Conservation (phyloP, 257 asterid species). For the Ilex aquifolium region DNA sequence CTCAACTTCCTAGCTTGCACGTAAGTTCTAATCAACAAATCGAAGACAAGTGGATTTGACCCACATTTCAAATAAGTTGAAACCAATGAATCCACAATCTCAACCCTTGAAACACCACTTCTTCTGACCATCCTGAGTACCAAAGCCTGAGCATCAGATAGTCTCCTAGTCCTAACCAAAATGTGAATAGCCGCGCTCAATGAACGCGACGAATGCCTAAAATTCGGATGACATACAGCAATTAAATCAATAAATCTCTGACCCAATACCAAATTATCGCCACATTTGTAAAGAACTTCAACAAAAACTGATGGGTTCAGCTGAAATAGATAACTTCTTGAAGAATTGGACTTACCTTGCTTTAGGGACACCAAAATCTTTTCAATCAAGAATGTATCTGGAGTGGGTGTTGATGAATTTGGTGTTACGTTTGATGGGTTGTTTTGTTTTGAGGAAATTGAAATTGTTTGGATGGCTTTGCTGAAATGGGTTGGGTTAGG, state of each 20-base stretch:
- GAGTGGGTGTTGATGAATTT: background rate
- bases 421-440: background rate
- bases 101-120: slow-evolving; percentile 52
- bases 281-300: slow-evolving; percentile 40
- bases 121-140: slow-evolving; percentile 66
- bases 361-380: slow-evolving; percentile 52
- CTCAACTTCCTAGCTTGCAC: slow-evolving; percentile 85
- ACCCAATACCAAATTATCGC: slow-evolving; percentile 36
- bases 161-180: slow-evolving; percentile 44
- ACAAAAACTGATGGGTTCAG: slow-evolving; percentile 46
- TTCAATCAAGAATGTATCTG: slow-evolving; percentile 45
- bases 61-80: slow-evolving; percentile 34
- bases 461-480: background rate
- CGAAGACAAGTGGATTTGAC: slow-evolving; percentile 44
- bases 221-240: slow-evolving; percentile 41
- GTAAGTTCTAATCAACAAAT: slow-evolving; percentile 59
- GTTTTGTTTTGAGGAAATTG: too few species aligned
- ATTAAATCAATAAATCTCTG: slow-evolving; percentile 48
- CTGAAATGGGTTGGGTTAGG: too few species aligned
- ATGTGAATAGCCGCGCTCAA: slow-evolving; percentile 52
- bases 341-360: slow-evolving; percentile 39
- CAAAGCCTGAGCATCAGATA: slow-evolving; percentile 66
- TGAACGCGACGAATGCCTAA: slow-evolving; percentile 56
- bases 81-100: slow-evolving; percentile 48
- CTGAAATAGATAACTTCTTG: slow-evolving; percentile 25